Evolutionary conservation across 2,329 filamentous ascomycete species (phyloP), one percentile per base, ranked within the genome.

Genomic region (Hymenoscyphus scutula): DNA sequence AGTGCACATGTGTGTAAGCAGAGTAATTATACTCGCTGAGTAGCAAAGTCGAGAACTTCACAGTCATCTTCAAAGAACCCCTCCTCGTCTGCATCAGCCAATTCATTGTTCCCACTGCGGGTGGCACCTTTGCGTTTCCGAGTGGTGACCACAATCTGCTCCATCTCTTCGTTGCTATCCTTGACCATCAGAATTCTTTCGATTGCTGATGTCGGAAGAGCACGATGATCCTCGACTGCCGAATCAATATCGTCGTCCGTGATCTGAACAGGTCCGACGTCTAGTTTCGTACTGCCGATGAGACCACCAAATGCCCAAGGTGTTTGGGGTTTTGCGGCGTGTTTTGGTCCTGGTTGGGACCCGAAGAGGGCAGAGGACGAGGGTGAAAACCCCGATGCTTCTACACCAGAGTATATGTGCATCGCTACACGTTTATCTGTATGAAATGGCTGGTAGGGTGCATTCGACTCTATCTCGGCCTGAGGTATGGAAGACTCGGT

Each of bases 401-500:
- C 65, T 23, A 64, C 62, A 19, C 64, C 27, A 6, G 64, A 76
- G 72, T 89, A 90, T 51, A 92, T 83, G 68, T 87, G 90, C 30
- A 97, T 80, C n/a, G 83, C 85, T 53, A 98, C 90, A 2, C 94
- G 86, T 60, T 87, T 85, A 72, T 98, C 93, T 0, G 93, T 95
- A 74, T 98, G 94, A 78, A 98, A 97, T 1, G 95, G 94, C 71
- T 97, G 93, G 71, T 97, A 98, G 1, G 94, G 92, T 4, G 93
- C 90, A 72, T 94, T 97, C 1, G 94, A 97, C 73, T 99, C 95
- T 67, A 97, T 96, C 78, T 97, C 93, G 5, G 91, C 92, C 67
- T 88, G 85, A 0, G 86, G 86, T 62, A 85, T 93, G 74, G 78
- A 89, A 74, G 77, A 90, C 76, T 80, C 89, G 74, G 69, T 70